A percentile compares a stretch with the other conserved stretches of the same genome.
Conservation (phyloP, 139 green algal genomes). For the Chlamydomonas schloesseri region DNA sequence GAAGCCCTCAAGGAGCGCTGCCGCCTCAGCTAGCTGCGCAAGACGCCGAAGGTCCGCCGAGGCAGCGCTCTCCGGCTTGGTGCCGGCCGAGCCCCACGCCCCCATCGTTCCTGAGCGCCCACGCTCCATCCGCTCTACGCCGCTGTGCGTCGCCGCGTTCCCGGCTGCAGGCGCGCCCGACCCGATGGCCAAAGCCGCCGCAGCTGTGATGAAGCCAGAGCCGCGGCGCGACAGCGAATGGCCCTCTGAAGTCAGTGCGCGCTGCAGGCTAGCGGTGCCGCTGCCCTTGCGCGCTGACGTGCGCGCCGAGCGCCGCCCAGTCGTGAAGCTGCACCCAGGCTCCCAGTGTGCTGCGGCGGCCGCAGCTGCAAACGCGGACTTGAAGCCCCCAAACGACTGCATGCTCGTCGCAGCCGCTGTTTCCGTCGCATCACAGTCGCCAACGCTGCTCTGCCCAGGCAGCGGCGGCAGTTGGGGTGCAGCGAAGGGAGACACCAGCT, state of each 20-base stretch:
- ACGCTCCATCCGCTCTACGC: no score
- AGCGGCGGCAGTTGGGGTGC: no score
- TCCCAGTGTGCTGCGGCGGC: slow-evolving; percentile 8
- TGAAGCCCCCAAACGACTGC: not conserved
- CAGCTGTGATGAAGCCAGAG: not conserved
- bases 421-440: not conserved
- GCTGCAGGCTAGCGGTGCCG: not conserved
- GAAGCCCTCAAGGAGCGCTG: slow-evolving; percentile 25
- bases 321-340: slow-evolving; percentile 11
- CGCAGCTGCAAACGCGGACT: slow-evolving; percentile 6
- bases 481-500: no score
- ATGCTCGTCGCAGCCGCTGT: not conserved
- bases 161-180: no score
- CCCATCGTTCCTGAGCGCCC: not conserved
- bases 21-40: slow-evolving; percentile 32
- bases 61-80: not conserved
- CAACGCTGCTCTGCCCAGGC: not conserved
- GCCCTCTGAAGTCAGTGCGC: not conserved
- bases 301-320: slow-evolving; percentile 15
- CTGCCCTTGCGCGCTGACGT: slow-evolving; percentile 15
- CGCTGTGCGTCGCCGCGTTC: no score
- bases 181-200: not conserved
- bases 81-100: not conserved
- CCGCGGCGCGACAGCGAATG: not conserved
- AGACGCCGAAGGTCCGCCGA: slow-evolving; percentile 23